These are phyloP conservation scores for Monascus purpureus DNA, from an alignment of 495 filamentous ascomycete genomes.

Conservation along the genomic window DNA sequence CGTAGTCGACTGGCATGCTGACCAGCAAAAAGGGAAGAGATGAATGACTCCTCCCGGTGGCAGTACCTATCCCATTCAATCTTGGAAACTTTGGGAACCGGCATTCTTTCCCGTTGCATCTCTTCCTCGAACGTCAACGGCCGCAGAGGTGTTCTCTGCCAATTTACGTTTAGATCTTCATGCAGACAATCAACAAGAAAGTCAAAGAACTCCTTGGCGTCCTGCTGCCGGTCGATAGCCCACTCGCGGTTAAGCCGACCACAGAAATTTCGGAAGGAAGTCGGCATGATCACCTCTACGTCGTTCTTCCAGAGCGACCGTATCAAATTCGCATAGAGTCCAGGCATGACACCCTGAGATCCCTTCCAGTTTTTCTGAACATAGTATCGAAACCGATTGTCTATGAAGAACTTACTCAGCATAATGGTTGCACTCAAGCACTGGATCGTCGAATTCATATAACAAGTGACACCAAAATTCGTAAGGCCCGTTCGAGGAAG, in stretches of 20 bases:
- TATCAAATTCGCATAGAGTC: slow-evolving; percentile 61
- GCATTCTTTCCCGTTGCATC: slow-evolving; percentile 46
- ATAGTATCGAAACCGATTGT: slow-evolving; percentile 39
- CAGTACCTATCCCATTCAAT: slow-evolving; percentile 57
- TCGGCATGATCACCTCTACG: slow-evolving; percentile 44
- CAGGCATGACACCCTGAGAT: slow-evolving; percentile 64
- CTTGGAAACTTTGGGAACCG: slow-evolving; percentile 41
- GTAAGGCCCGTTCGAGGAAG: slow-evolving; percentile 58
- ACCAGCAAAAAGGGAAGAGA: slow-evolving; percentile 57
- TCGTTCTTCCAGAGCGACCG: slow-evolving; percentile 59
- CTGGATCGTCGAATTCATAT: slow-evolving; percentile 82
- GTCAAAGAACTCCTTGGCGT: slow-evolving; percentile 66
- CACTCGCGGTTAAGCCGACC: slow-evolving; percentile 43
- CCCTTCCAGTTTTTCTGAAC: slow-evolving; percentile 54
- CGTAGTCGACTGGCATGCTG: slow-evolving; percentile 51
- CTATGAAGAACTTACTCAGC: slow-evolving; percentile 54
- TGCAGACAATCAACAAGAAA: slow-evolving; percentile 58
- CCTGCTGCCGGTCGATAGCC: slow-evolving; percentile 54
- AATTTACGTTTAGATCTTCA: slow-evolving; percentile 61
- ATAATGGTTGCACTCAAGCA: slow-evolving; percentile 62
- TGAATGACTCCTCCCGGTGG: slow-evolving; percentile 52
- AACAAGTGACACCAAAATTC: slow-evolving; percentile 76
- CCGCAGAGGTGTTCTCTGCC: slow-evolving; percentile 41
- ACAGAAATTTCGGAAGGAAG: slow-evolving; percentile 42
- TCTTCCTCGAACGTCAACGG: slow-evolving; percentile 49